Evolutionary conservation across 1,139 yeast genomes (phyloP), one percentile per base, ranked within the genome.

Genomic region (Blastobotrys capitulatus): DNA sequence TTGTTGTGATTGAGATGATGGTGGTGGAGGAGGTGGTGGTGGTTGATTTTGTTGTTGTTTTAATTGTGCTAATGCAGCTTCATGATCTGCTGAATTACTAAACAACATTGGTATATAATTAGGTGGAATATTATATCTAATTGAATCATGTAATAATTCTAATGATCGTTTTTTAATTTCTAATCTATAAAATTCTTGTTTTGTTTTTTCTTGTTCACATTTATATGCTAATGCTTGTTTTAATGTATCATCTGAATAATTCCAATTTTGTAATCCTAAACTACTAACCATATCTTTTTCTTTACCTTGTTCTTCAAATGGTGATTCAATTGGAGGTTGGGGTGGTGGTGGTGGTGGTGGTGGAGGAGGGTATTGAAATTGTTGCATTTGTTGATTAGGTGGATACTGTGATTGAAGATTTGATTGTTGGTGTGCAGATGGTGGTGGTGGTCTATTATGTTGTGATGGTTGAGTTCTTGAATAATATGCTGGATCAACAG

Each of bases 121-220:
- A 0, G 82, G 73, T 0, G 96, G 95, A 2, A 90, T 71, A 37
- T 83, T 83, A 12, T 83, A 78, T 38, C 73, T 71, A 8, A 78
- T 62, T 0, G 95, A 94, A 22, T 75, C 70, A 52, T 79, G 79
- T 46, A 89, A 60, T 25, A 89, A 72, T 51, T 80, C 82, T 39
- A 84, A 68, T 36, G 85, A 78, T 52, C 78, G 75, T 49, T 77
- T 76, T 31, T 84, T 74, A 37, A 76, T 70, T 62, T 89, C 96
- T 35, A 83, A 70, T 51, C 77, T 77, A 63, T 85, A 83, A 59
- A 74, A 83, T 57, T 86, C 95, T 64, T 89, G 97, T 57, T 83
- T 83, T 1, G 97, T 86, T 38, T 78, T 75, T 64, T 90, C 97
- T 61, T 86, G 95, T 63, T 87, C 94, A 2, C 80, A 70, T 51